Evolutionary conservation across 768 basidiomycete genomes (phyloP).

Genomic region (Podaxis sp.): DNA sequence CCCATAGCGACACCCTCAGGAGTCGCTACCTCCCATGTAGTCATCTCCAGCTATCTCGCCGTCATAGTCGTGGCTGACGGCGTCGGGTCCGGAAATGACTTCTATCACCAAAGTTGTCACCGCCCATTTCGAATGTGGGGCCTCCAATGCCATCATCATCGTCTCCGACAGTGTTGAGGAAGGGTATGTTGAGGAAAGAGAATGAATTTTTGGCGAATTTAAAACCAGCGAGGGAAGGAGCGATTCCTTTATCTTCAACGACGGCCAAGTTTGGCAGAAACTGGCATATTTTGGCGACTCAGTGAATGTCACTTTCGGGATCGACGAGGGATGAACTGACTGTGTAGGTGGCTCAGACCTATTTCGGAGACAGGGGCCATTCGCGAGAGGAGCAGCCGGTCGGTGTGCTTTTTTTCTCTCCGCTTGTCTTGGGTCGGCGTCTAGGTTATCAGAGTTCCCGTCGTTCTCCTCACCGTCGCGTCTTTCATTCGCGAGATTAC

Average conservation of each 20-base stretch:
- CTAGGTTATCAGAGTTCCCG: constrained; percentile 68
- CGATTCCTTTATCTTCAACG: constrained; percentile 71
- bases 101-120: constrained; percentile 21
- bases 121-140: constrained; percentile 37
- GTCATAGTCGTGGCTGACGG: constrained; percentile 37
- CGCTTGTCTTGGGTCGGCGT: constrained; percentile 57
- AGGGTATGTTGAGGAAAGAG: constrained; percentile 59
- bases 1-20: constrained; percentile 41
- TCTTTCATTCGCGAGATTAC: constrained; percentile 71
- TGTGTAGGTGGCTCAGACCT: constrained; percentile 59
- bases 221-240: constrained; percentile 78
- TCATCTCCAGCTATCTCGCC: constrained; percentile 38
- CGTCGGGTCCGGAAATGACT: constrained; percentile 45
- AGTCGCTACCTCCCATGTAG: constrained; percentile 40
- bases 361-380: constrained; percentile 69
- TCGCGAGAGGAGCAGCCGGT: constrained; percentile 85
- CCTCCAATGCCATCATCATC: constrained; percentile 35
- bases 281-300: constrained; percentile 39
- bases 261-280: constrained; percentile 71
- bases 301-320: constrained; percentile 1
- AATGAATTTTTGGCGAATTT: constrained; percentile 73
- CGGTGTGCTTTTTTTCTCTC: constrained; percentile 68
- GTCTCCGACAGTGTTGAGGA: constrained; percentile 52
- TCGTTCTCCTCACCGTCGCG: constrained; percentile 51
- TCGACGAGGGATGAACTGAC: constrained; percentile 36